A percentile compares a stretch with the other conserved stretches of the same genome.
These are phyloP conservation scores for Lecanicillium sp. DNA, from an alignment of 2,329 filamentous ascomycete genomes.

Conservation along the genomic window DNA sequence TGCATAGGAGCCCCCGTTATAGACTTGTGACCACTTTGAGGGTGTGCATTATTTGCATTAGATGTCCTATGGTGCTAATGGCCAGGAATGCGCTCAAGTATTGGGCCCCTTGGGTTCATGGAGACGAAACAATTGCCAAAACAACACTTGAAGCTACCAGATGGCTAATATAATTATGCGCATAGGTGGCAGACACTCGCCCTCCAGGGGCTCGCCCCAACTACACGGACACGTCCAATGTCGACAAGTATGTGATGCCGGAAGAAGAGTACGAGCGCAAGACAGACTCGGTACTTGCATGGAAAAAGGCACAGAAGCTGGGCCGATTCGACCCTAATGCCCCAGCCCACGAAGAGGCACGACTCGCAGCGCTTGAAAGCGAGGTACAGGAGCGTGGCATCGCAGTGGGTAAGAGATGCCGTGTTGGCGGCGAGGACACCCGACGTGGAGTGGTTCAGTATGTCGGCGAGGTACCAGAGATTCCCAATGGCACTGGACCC, in stretches of 20 bases:
- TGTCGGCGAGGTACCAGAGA: slow-evolving; percentile 66
- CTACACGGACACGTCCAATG: slow-evolving; percentile 69
- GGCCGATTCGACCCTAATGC: slow-evolving; percentile 90
- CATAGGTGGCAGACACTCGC: slow-evolving; percentile 70
- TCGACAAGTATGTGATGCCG: slow-evolving; percentile 89
- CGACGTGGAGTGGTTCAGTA: slow-evolving; percentile 64
- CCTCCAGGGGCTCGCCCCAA: slow-evolving; percentile 69
- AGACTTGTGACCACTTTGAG: no score
- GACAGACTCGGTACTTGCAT: slow-evolving; percentile 80
- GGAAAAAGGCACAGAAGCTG: slow-evolving; percentile 93
- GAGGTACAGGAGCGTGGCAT: slow-evolving; percentile 66
- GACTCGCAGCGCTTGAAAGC: slow-evolving; percentile 56
- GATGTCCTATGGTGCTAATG: no score
- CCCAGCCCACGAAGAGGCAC: slow-evolving; percentile 63
- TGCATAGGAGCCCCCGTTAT: not conserved
- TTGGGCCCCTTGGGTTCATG: no score
- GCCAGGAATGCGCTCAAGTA: no score
- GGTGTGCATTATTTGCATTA: no score
- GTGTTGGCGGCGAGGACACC: slow-evolving; percentile 58
- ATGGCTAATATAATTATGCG: slow-evolving; percentile 13
- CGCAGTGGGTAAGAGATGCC: slow-evolving; percentile 52
- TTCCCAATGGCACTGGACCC: slow-evolving; percentile 52
- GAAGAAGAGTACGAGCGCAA: slow-evolving; percentile 77
- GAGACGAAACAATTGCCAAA: not conserved
- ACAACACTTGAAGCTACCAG: not conserved